A percentile compares a stretch with the other conserved stretches of the same genome.
phyloP scores from a whole-genome alignment of 1,284 basidiomycete species.

The Schizophyllum commune region DNA sequence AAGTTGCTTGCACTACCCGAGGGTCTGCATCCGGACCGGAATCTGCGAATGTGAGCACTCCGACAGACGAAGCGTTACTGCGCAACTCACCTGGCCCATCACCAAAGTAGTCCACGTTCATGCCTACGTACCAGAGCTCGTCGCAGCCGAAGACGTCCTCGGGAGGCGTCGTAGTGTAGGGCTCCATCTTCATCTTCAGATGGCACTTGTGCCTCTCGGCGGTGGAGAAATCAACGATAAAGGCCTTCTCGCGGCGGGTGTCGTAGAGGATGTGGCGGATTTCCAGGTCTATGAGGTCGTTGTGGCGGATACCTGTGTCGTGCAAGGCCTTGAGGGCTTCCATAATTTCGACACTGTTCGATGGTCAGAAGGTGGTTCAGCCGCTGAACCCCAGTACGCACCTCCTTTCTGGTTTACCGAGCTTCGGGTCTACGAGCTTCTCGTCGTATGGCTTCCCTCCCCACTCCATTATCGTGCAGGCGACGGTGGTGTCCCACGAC shows the following conservation, averaged over 20 bases:
- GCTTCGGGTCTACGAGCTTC: neutral
- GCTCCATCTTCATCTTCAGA: neutral
- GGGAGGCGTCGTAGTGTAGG: neutral
- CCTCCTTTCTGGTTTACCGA: neutral
- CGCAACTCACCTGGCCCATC: neutral
- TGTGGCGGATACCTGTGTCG: neutral
- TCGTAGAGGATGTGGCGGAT: neutral
- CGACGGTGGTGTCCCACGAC: neutral
- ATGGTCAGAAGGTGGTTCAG: neutral
- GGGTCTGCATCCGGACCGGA: neutral
- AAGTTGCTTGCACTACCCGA: neutral
- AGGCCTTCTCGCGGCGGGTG: neutral
- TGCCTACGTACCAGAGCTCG: neutral
- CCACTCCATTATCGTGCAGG: neutral
- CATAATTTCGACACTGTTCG: neutral
- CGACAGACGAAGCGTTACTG: neutral
- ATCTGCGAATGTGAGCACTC: neutral
- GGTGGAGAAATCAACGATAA: neutral
- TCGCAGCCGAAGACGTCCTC: neutral
- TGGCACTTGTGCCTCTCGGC: neutral
- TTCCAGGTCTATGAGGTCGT: neutral
- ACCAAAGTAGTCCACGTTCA: neutral
- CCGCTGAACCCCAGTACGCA: neutral
- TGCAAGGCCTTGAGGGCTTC: neutral
- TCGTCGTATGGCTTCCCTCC: neutral